Conservation (phyloP, 2,329 filamentous ascomycete species). For the Colletotrichum tanaceti region DNA sequence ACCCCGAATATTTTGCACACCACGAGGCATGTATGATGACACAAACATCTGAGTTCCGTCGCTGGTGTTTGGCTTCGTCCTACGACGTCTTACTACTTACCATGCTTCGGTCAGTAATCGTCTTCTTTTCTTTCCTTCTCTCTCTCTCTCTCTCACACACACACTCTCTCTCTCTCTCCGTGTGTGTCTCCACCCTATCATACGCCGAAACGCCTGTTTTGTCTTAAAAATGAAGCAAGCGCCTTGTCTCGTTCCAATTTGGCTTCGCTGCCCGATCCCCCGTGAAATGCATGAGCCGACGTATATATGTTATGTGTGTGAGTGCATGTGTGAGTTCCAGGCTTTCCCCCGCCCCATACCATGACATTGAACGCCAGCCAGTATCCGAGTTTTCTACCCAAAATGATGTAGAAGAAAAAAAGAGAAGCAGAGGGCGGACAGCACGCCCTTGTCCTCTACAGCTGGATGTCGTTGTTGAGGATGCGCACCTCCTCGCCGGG, state of each 20-base stretch:
- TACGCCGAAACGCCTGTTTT: slow-evolving; percentile 17
- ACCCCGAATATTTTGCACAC: no score
- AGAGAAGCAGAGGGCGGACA: no score
- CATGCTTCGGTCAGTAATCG: not conserved
- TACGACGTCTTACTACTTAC: no score
- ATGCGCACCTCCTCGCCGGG: slow-evolving; percentile 93
- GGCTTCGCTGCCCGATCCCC: not conserved
- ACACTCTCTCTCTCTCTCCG: no score
- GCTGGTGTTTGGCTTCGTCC: not conserved
- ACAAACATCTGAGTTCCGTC: not conserved
- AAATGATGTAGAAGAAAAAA: not conserved
- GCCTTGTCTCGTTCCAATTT: not conserved
- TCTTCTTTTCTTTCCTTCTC: not conserved
- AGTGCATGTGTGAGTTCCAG: not conserved
- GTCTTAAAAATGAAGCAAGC: slow-evolving; percentile 5
- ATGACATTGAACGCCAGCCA: slow-evolving; percentile 17
- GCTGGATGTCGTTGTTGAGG: slow-evolving; percentile 85
- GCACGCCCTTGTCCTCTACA: slow-evolving; percentile 59
- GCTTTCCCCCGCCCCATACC: not conserved
- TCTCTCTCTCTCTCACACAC: no score
- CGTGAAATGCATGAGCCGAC: slow-evolving; percentile 4
- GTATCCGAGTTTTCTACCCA: not conserved
- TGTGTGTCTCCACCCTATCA: not conserved
- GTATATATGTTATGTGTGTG: slow-evolving; percentile 5
- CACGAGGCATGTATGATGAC: not conserved